These are phyloP conservation scores for Termitomyces sp. DNA, from an alignment of 768 basidiomycete species.

Conservation along the genomic window DNA sequence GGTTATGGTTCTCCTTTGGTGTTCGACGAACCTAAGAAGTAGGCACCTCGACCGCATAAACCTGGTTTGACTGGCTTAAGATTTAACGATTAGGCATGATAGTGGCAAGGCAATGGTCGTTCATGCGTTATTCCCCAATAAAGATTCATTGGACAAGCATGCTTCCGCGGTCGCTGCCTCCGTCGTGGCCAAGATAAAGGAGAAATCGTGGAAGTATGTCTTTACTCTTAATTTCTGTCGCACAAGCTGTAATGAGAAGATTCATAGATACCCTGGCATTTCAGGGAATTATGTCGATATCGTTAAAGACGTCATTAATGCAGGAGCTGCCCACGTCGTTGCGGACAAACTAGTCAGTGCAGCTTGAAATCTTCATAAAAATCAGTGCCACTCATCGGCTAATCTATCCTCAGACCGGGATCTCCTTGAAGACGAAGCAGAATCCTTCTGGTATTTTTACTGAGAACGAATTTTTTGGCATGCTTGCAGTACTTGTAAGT, in stretches of 20 bases:
- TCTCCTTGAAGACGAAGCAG: constrained; percentile 39
- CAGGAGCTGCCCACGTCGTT: constrained; percentile 33
- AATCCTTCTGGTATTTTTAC: constrained; percentile 39
- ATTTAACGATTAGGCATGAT: constrained; percentile 20
- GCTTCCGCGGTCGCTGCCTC: constrained; percentile 23
- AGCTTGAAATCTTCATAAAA: not conserved
- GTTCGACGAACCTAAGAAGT: constrained; percentile 31
- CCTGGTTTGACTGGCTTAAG: not conserved
- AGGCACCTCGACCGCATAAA: not conserved
- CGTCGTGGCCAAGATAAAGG: constrained; percentile 22
- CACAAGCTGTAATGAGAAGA: constrained; percentile 1
- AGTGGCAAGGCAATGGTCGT: constrained; percentile 22
- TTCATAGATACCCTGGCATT: constrained; percentile 22
- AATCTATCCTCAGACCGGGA: constrained; percentile 27
- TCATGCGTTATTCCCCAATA: constrained; percentile 31
- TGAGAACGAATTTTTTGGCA: constrained; percentile 41
- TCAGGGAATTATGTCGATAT: constrained; percentile 38
- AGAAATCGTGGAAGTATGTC: constrained; percentile 24
- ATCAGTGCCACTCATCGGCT: not conserved
- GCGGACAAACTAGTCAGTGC: constrained; percentile 29
- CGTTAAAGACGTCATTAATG: constrained; percentile 42
- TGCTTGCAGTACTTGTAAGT: constrained; percentile 30
- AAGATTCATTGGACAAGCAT: constrained; percentile 22
- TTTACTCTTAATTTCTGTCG: constrained; percentile 13
- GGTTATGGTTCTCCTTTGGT: constrained; percentile 35